phyloP scores from a whole-genome alignment of 768 basidiomycete species.

The Auricularia auricula-judae region DNA sequence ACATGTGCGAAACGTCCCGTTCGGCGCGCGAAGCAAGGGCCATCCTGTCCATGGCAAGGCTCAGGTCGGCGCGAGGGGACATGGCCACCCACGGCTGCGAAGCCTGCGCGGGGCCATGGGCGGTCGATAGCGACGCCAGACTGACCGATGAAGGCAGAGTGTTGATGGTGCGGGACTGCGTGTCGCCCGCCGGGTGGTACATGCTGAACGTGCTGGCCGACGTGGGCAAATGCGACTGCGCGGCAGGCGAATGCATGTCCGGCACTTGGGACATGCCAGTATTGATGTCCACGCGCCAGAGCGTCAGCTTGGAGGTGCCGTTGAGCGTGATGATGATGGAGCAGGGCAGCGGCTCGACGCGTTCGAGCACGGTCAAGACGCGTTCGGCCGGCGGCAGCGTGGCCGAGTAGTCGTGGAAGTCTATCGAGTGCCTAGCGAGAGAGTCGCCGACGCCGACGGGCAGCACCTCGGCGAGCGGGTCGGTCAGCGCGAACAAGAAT shows the following conservation, averaged over 20 bases:
- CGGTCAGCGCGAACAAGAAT: slow-evolving; percentile 69
- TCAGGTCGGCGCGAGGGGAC: slow-evolving; percentile 22
- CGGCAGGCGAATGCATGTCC: background rate
- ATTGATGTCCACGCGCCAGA: background rate
- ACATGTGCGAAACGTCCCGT: slow-evolving; percentile 18
- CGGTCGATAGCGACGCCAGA: slow-evolving; percentile 7
- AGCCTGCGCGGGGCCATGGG: slow-evolving; percentile 5
- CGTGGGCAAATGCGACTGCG: background rate
- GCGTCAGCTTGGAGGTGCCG: background rate
- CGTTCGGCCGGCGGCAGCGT: background rate
- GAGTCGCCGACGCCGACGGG: slow-evolving; percentile 51
- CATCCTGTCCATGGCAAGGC: slow-evolving; percentile 58
- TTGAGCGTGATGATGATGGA: background rate
- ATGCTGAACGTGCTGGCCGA: background rate
- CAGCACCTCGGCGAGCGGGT: slow-evolving; percentile 63
- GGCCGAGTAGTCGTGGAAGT: background rate
- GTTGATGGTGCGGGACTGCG: background rate
- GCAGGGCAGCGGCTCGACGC: background rate
- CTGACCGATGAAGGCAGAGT: background rate
- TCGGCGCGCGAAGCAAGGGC: slow-evolving; percentile 42
- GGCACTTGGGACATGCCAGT: background rate
- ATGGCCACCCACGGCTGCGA: slow-evolving; percentile 4
- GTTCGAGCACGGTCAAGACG: slow-evolving; percentile 6
- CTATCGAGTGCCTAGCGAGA: background rate
- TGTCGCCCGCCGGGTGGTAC: background rate